phyloP scores from a whole-genome alignment of 1,139 yeast genomes.

The Pichia sp. region DNA sequence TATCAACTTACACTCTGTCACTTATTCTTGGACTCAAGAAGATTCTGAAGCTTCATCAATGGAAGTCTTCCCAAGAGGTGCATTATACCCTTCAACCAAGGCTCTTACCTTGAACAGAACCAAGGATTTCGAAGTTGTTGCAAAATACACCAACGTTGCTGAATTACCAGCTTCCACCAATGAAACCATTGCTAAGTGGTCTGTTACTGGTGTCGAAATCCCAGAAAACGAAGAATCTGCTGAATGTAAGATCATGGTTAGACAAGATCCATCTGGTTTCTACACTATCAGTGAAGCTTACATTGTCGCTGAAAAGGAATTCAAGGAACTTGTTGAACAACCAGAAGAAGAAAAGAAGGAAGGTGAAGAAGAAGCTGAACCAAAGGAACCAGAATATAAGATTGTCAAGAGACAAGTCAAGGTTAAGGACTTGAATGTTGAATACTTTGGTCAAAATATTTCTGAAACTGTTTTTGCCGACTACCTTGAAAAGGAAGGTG shows the following conservation, averaged over 20 bases:
- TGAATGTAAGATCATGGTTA: conserved; percentile 86
- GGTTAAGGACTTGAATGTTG: conserved; percentile 67
- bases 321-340: conserved; percentile 73
- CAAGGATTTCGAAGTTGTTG: conserved; percentile 80
- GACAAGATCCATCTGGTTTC: conserved; percentile 96
- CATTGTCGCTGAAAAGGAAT: conserved; percentile 86
- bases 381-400: conserved; percentile 71
- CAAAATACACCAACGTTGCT: conserved; percentile 71
- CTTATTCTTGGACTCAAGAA: conserved; percentile 93
- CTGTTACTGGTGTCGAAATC: conserved; percentile 76
- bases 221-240: conserved; percentile 69
- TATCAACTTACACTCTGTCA: conserved; percentile 82
- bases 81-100: conserved; percentile 90
- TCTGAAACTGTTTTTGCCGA: conserved; percentile 48
- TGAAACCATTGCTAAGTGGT: conserved; percentile 73
- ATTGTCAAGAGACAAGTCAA: conserved; percentile 92
- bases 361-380: conserved; percentile 15
- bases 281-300: conserved; percentile 91
- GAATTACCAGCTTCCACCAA: conserved; percentile 69
- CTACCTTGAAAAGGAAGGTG: conserved; percentile 73
- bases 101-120: conserved; percentile 89
- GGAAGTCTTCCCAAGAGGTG: conserved; percentile 96
- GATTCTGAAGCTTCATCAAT: conserved; percentile 86
- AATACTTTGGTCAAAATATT: conserved; percentile 58
- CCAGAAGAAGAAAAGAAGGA: conserved; percentile 43